Conservation (phyloP, 768 basidiomycete species). For the Trametes cingulata region DNA sequence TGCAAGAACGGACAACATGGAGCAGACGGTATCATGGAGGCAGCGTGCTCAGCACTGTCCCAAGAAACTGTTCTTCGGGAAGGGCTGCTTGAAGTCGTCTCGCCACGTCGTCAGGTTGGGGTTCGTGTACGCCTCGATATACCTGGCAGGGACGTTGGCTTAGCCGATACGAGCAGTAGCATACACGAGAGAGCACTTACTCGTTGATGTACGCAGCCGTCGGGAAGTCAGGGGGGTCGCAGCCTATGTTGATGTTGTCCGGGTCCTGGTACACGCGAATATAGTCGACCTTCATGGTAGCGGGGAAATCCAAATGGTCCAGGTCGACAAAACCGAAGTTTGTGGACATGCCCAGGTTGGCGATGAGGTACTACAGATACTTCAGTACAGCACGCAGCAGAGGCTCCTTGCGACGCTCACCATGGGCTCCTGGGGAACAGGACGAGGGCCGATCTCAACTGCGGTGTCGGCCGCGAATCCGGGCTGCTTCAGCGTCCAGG, state of each 20-base stretch:
- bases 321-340: constrained; percentile 66
- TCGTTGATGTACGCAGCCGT: constrained; percentile 78
- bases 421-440: constrained; percentile 85
- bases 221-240: constrained; percentile 73
- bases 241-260: constrained; percentile 54
- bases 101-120: constrained; percentile 55
- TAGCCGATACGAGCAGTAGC: background rate
- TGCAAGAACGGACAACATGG: background rate
- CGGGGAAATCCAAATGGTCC: constrained; percentile 49
- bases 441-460: constrained; percentile 66
- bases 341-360: constrained; percentile 61
- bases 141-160: constrained; percentile 36
- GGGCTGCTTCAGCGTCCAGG: constrained; percentile 69
- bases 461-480: constrained; percentile 59
- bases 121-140: constrained; percentile 73
- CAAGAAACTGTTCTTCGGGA: constrained; percentile 54
- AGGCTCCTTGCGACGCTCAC: constrained; percentile 39
- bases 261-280: constrained; percentile 75
- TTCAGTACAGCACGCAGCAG: background rate
- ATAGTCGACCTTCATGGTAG: constrained; percentile 76
- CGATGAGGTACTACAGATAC: constrained; percentile 48
- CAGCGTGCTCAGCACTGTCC: constrained; percentile 39
- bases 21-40: background rate
- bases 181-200: constrained; percentile 43
- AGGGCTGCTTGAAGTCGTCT: constrained; percentile 45